These are phyloP conservation scores for Ogataea trehalophila DNA, from an alignment of 805 yeast genomes.

Conservation along the genomic window DNA sequence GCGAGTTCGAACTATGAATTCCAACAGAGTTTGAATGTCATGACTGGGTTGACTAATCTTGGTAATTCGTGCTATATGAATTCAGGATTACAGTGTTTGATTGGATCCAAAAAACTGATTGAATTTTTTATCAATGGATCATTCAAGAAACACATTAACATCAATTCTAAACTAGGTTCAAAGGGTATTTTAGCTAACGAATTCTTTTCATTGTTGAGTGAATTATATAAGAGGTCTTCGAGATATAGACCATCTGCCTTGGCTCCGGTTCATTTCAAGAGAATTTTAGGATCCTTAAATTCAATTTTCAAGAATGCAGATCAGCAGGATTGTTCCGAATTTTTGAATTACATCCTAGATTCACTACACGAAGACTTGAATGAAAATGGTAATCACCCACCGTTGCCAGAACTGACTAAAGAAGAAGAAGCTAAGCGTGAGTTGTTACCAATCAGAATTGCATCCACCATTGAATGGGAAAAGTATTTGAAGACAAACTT, in stretches of 20 bases:
- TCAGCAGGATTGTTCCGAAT: constrained; percentile 86
- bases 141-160: constrained; percentile 64
- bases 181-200: constrained; percentile 71
- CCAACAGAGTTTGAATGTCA: constrained; percentile 33
- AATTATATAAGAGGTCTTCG: constrained; percentile 42
- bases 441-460: constrained; percentile 65
- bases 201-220: constrained; percentile 55
- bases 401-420: constrained; percentile 55
- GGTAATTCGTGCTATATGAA: constrained; percentile 96
- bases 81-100: constrained; percentile 79
- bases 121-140: constrained; percentile 56
- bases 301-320: constrained; percentile 58
- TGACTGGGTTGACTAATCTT: constrained; percentile 72
- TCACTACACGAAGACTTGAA: constrained; percentile 82
- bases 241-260: constrained; percentile 31
- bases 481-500: constrained; percentile 73
- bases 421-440: constrained; percentile 75
- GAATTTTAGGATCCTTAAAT: constrained; percentile 62
- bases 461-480: constrained; percentile 91
- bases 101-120: constrained; percentile 65
- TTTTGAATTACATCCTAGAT: constrained; percentile 69
- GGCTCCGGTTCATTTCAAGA: constrained; percentile 62
- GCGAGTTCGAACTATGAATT: constrained; percentile 9
- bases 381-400: constrained; percentile 50
- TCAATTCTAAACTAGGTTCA: constrained; percentile 70